Base-by-base conservation (phyloP, 441 rosid species). In the Codiaeum variegatum region DNA sequence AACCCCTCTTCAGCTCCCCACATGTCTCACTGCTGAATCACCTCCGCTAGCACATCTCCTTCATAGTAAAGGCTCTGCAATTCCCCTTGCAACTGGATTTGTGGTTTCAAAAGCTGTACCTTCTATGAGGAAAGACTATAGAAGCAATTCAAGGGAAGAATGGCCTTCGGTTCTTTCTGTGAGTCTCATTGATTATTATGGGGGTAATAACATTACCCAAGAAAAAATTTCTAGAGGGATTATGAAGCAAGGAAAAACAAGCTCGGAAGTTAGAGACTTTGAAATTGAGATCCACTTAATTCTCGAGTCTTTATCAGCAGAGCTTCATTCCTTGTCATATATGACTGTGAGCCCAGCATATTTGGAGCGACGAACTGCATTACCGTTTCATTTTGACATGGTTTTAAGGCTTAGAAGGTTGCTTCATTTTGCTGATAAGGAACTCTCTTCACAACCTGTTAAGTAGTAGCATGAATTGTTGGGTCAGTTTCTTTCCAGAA, bases 11-110 rank as follows among this genome's bases (percentile, higher is more conserved):
- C 99, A 96, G 85, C 93, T 90, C 38, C 98, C 98, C 5, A 93
- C 92, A 40, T 96, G 99, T 82, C 96, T 96, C 70, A 96, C 97
- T 40, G 97, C 98, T 2, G 99, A 96, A 67, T 96, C 99, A 71
- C 99, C 99, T 44, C 99, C 99, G 9, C 93, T 96, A 62, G 99
- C 98, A 66, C 99, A 96, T 83, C 98, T 96, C 80, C 97, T 96
- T 71, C 99, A 96, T 66, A 96, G 99, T 80, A 92, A 92, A 88
- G 99, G 99, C 31, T 82, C 82, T 66, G 96, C 97, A 42, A 87
- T 91, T 72, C 93, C 98, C 40, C 88, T 96, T 55, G 91, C 97
- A 52, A 93, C 95, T 0, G 99, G 92, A 58, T 96, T 96, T 77
- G 94, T 93, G 66, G 94, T 88, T 79, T 92, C 99, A 36, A 96